phyloP scores from a whole-genome alignment of 2,329 filamentous ascomycete species.

The Hymenoscyphus repandus region DNA sequence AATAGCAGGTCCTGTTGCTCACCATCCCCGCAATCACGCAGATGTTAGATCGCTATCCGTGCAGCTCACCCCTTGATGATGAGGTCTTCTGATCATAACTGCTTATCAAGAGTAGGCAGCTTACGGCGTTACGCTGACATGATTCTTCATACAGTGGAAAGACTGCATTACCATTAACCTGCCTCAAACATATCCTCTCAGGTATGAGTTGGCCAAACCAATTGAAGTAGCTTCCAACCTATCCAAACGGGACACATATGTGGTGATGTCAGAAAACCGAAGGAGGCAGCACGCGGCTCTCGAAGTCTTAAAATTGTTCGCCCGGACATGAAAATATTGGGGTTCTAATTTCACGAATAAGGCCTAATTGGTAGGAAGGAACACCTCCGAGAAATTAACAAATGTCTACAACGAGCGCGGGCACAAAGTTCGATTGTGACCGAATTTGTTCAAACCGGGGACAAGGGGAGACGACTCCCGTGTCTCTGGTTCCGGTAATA shows the following conservation, averaged over 20 bases:
- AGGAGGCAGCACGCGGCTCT: too few species aligned
- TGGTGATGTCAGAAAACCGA: too few species aligned
- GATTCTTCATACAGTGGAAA: neutral
- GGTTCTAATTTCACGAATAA: too few species aligned
- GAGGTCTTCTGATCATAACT: neutral
- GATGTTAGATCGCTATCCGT: too few species aligned
- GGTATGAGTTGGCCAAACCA: too few species aligned
- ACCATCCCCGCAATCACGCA: too few species aligned
- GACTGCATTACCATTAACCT: too few species aligned
- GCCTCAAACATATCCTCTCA: too few species aligned
- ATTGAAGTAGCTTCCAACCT: neutral
- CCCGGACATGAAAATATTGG: too few species aligned
- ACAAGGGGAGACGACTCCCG: constrained; percentile 5
- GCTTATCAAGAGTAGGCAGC: neutral
- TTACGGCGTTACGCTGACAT: neutral
- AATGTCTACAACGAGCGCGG: neutral
- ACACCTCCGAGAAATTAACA: too few species aligned
- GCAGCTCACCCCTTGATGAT: neutral
- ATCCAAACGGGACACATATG: neutral
- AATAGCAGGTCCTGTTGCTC: neutral
- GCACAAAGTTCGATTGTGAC: neutral
- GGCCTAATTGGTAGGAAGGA: too few species aligned
- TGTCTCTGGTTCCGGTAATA: constrained; percentile 7
- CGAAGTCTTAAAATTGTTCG: too few species aligned
- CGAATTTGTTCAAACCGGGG: neutral